A percentile compares a stretch with the other conserved stretches of the same genome.
phyloP scores from a whole-genome alignment of 371 early-diverging fungal species.

The Entomophthora muscae region DNA sequence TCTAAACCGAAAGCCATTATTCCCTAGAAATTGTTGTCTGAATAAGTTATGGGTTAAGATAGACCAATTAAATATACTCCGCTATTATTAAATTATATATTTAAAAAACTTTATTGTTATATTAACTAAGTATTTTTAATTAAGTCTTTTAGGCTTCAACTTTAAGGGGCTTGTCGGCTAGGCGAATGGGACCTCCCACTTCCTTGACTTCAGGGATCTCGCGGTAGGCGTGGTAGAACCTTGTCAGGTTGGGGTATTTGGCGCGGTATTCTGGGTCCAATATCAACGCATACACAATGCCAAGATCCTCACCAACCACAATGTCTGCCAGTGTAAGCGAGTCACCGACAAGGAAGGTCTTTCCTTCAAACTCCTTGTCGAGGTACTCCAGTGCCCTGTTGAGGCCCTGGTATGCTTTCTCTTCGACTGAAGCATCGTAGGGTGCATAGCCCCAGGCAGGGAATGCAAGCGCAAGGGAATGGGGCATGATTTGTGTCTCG shows the following conservation, averaged over 20 bases:
- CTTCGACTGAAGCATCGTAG: constrained; percentile 10
- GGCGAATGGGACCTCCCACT: not conserved
- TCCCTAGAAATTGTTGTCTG: no score
- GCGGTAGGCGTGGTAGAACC: not conserved
- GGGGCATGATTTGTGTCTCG: constrained; percentile 30
- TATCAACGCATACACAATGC: constrained; percentile 27
- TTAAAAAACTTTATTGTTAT: no score
- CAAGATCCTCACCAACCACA: constrained; percentile 36
- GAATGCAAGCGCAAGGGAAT: not conserved
- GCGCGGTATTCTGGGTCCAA: not conserved
- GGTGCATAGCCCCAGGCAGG: not conserved
- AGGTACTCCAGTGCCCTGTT: constrained; percentile 40
- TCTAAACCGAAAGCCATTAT: no score
- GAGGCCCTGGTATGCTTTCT: constrained; percentile 41
- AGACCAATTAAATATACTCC: no score
- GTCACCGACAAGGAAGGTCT: constrained; percentile 86
- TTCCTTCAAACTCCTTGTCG: constrained; percentile 50
- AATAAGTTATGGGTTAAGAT: no score
- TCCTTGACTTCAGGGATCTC: not conserved
- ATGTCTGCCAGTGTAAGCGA: constrained; percentile 79
- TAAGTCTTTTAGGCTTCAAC: no score
- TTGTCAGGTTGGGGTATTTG: not conserved
- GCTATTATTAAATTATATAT: no score
- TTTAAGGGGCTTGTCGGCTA: not conserved
- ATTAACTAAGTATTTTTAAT: no score